Evolutionary conservation across 2,329 filamentous ascomycete species (phyloP).

Genomic region (Pseudogymnoascus sp.): DNA sequence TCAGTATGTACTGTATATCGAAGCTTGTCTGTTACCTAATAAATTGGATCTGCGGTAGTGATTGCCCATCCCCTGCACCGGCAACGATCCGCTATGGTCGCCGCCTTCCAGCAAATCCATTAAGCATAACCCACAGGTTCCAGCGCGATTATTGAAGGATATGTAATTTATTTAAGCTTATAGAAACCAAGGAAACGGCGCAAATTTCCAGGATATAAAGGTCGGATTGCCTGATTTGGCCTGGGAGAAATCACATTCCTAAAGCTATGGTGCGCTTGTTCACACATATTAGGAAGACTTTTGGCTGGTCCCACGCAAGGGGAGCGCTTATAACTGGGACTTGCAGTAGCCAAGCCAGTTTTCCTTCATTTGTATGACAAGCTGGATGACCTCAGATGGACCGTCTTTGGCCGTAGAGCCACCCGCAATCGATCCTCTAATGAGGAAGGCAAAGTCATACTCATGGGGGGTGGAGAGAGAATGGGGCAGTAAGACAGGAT

Average conservation of each 20-base stretch:
- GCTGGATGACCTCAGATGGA: no score
- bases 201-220: not conserved
- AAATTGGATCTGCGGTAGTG: not conserved
- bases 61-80: not conserved
- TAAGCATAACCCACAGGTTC: not conserved
- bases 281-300: no score
- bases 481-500: no score
- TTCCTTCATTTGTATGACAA: no score
- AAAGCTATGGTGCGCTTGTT: not conserved
- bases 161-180: not conserved
- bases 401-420: no score
- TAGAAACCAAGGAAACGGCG: not conserved
- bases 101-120: not conserved
- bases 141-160: not conserved
- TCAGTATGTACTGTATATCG: not conserved
- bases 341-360: no score
- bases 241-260: not conserved
- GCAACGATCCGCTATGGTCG: not conserved
- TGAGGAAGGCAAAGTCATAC: no score
- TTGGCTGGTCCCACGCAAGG: no score
- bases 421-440: no score
- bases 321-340: no score
- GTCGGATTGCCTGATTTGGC: not conserved
- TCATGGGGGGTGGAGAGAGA: no score
- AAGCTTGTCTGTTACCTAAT: not conserved